Percentiles rank a stretch among this genome's conserved stretches.
Evolutionary conservation across 805 yeast species (phyloP).

Genomic region (Candida corydali): DNA sequence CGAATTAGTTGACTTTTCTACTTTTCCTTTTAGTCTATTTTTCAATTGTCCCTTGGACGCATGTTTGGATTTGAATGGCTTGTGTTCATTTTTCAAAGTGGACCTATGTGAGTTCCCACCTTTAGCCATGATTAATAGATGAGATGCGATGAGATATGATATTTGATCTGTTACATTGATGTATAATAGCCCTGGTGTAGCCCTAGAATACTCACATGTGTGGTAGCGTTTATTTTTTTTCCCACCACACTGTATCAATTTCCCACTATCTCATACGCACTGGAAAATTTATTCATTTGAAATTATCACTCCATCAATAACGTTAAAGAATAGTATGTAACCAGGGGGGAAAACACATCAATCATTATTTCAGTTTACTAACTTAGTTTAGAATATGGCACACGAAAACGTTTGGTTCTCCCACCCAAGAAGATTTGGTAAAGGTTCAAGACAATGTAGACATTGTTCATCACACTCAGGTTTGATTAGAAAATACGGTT

Average conservation of each 20-base stretch:
- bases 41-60: conserved; percentile 85
- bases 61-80: conserved; percentile 88
- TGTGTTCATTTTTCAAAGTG: conserved; percentile 78
- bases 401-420: conserved; percentile 99
- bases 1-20: conserved; percentile 55
- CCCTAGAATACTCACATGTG: background rate
- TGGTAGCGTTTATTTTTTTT: background rate
- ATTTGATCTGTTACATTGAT: background rate
- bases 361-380: too few species aligned
- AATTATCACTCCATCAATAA: conserved; percentile 2
- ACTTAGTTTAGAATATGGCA: conserved; percentile 88
- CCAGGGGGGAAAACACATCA: background rate
- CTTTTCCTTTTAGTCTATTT: conserved; percentile 78
- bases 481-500: conserved; percentile 99
- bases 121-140: conserved; percentile 13
- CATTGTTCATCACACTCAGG: conserved; percentile 98
- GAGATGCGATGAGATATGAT: conserved; percentile 6
- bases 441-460: conserved; percentile 99
- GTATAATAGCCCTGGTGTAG: background rate
- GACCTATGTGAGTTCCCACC: conserved; percentile 79
- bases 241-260: background rate
- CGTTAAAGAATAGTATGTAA: conserved; percentile 5
- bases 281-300: conserved; percentile 1
- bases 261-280: background rate
- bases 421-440: conserved; percentile 99